Evolutionary conservation across 495 filamentous ascomycete genomes (phyloP).

Genomic region (Podospora comata): DNA sequence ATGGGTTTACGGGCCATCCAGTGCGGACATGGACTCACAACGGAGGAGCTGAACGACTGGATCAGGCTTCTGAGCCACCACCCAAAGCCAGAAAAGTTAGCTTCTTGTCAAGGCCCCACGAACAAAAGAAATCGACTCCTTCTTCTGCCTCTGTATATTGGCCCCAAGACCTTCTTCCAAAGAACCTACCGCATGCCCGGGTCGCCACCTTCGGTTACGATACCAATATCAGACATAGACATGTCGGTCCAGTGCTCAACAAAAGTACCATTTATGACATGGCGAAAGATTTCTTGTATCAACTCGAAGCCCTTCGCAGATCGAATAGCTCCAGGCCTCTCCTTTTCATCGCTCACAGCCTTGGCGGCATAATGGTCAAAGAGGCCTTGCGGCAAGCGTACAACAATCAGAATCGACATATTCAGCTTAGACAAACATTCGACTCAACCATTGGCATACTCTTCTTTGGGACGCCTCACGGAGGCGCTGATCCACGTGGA

Average conservation of each 20-base stretch:
- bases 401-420: conserved; percentile 14
- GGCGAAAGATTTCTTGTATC: conserved; percentile 36
- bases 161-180: conserved; percentile 49
- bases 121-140: not conserved
- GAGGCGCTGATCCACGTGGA: conserved; percentile 32
- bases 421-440: conserved; percentile 28
- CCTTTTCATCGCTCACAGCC: conserved; percentile 51
- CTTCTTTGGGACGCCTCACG: conserved; percentile 47
- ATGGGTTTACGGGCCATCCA: conserved; percentile 39
- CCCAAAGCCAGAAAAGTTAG: conserved; percentile 13
- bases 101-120: conserved; percentile 2
- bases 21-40: conserved; percentile 34
- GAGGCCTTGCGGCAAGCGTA: conserved; percentile 35
- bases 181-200: conserved; percentile 43
- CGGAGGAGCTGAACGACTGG: conserved; percentile 6
- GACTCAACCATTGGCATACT: conserved; percentile 38
- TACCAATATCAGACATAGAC: conserved; percentile 34
- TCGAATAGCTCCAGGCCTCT: conserved; percentile 31
- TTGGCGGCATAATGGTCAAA: conserved; percentile 53
- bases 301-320: conserved; percentile 33
- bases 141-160: conserved; percentile 30
- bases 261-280: conserved; percentile 38
- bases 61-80: conserved; percentile 12
- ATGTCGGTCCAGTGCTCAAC: conserved; percentile 23
- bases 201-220: conserved; percentile 54